These are phyloP conservation scores for Suhomyces sp. DNA, from an alignment of 805 yeast species.

Conservation along the genomic window DNA sequence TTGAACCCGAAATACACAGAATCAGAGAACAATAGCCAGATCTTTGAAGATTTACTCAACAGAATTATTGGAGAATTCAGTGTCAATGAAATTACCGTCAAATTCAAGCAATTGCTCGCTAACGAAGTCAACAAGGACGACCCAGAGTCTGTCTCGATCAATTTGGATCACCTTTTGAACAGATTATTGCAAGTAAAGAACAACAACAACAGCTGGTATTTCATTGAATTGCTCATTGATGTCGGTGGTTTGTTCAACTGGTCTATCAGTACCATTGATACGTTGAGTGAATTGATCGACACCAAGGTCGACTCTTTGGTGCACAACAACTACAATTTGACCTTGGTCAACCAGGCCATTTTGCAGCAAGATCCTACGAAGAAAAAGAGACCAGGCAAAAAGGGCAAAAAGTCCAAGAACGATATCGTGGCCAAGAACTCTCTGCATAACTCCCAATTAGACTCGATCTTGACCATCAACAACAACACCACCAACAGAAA, in stretches of 20 bases:
- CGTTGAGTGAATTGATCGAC: constrained; percentile 44
- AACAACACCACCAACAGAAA: constrained; percentile 25
- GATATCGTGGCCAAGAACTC: constrained; percentile 20
- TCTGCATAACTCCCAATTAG: constrained; percentile 29
- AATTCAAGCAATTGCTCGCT: constrained; percentile 35
- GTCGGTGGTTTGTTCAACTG: constrained; percentile 71
- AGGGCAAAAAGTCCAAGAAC: constrained; percentile 14
- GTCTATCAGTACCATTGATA: constrained; percentile 48
- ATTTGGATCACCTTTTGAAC: constrained; percentile 38
- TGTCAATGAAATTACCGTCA: constrained; percentile 52
- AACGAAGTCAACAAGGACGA: constrained; percentile 20
- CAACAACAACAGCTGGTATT: constrained; percentile 55
- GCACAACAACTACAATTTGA: constrained; percentile 42
- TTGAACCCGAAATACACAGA: constrained; percentile 38
- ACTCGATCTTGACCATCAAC: constrained; percentile 31
- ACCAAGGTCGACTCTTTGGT: constrained; percentile 45
- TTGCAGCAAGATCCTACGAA: constrained; percentile 23
- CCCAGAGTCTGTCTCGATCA: constrained; percentile 20
- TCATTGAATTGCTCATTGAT: constrained; percentile 66
- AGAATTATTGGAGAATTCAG: constrained; percentile 68
- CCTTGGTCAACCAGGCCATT: constrained; percentile 46
- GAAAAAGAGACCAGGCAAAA: constrained; percentile 22
- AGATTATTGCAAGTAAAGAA: constrained; percentile 33
- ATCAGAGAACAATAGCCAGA: constrained; percentile 34
- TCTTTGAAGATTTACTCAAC: constrained; percentile 63